phyloP scores from a whole-genome alignment of 805 yeast genomes.

The Zygoascus biomembranicola region DNA sequence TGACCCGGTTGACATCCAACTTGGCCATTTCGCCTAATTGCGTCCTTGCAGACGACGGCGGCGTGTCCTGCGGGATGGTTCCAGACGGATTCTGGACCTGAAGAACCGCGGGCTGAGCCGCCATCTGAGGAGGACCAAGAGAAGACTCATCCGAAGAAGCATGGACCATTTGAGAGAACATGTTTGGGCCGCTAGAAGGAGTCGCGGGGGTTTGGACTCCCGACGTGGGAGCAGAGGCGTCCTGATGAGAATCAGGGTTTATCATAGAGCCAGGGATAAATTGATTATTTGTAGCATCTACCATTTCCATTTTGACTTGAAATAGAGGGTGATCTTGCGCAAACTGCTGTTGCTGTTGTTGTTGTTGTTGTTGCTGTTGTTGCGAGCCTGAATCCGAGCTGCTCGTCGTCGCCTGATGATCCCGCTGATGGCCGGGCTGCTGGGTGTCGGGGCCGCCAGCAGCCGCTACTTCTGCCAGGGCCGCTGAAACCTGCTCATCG shows the following conservation, averaged over 20 bases:
- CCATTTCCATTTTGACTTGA: background rate
- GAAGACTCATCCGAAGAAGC: background rate
- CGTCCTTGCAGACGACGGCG: background rate
- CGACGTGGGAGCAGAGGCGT: background rate
- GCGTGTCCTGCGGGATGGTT: background rate
- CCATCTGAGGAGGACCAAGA: background rate
- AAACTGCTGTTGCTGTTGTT: background rate
- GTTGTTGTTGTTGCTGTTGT: slow-evolving; percentile 7
- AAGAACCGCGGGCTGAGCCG: background rate
- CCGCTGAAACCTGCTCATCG: slow-evolving; percentile 2
- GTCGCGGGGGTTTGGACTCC: background rate
- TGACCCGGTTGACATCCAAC: background rate
- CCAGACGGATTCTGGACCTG: background rate
- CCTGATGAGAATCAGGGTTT: background rate
- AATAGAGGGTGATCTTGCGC: background rate
- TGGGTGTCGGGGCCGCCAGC: background rate
- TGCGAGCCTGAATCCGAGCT: background rate
- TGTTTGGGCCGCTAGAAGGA: background rate
- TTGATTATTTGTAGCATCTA: background rate
- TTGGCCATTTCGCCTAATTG: background rate
- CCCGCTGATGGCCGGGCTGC: slow-evolving; percentile 1
- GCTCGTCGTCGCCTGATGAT: background rate
- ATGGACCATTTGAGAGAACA: background rate
- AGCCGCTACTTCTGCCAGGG: slow-evolving; percentile 7
- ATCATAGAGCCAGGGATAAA: background rate